Conservation (phyloP, 768 basidiomycete genomes). For the Tubosaeta sp. region DNA sequence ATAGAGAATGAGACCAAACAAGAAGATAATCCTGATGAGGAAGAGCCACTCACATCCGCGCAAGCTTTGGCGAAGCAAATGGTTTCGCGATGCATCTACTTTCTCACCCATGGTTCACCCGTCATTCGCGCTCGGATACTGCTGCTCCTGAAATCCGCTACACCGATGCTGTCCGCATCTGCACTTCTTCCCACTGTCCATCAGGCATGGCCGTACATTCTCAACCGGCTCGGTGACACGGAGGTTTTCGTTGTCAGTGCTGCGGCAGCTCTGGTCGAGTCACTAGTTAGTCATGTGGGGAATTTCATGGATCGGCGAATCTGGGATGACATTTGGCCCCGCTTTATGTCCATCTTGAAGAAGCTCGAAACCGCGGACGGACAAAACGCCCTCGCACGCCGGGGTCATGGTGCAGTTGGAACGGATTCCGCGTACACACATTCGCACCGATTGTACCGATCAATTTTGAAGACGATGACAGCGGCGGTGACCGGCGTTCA, state of each 20-base stretch:
- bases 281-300: conserved; percentile 66
- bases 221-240: conserved; percentile 72
- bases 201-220: conserved; percentile 89
- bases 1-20: conserved; percentile 14
- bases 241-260: conserved; percentile 80
- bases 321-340: conserved; percentile 94
- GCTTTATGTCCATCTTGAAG: conserved; percentile 57
- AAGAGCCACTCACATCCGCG: conserved; percentile 55
- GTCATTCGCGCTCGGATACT: conserved; percentile 83
- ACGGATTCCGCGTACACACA: conserved; percentile 74
- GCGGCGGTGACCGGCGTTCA: conserved; percentile 64
- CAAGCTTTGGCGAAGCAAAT: conserved; percentile 82
- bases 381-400: conserved; percentile 60
- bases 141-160: conserved; percentile 64
- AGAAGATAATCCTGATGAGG: conserved; percentile 33
- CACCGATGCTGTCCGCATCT: conserved; percentile 66
- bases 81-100: conserved; percentile 80
- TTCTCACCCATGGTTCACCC: conserved; percentile 87
- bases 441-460: conserved; percentile 75
- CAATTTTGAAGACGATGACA: conserved; percentile 70
- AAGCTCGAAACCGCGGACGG: conserved; percentile 61
- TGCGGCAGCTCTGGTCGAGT: conserved; percentile 69
- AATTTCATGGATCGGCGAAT: conserved; percentile 82
- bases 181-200: conserved; percentile 83
- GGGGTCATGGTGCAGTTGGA: conserved; percentile 47